A percentile compares a stretch with the other conserved stretches of the same genome.
Evolutionary conservation across 2,329 filamentous ascomycete species (phyloP).

Genomic region (Tolypocladium tundrense): DNA sequence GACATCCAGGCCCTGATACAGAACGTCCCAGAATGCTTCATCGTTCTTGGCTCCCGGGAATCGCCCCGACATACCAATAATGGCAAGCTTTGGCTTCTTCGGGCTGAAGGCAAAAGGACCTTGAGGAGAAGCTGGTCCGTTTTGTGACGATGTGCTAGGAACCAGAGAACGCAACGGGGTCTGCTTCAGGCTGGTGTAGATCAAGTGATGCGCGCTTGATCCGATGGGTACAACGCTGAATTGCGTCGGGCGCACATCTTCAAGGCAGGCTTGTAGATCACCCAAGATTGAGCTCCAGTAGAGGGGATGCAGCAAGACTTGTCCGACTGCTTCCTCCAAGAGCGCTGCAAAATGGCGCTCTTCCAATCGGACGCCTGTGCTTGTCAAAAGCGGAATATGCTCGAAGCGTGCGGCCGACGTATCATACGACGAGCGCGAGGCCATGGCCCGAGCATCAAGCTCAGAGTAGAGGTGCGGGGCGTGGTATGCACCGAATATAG

Average conservation of each 20-base stretch:
- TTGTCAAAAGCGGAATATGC: background rate
- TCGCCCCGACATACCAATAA: constrained; percentile 55
- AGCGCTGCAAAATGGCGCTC: constrained; percentile 1
- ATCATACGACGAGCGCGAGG: background rate
- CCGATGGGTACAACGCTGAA: constrained; percentile 3
- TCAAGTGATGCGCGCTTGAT: constrained; percentile 2
- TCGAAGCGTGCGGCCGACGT: background rate
- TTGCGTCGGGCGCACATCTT: background rate
- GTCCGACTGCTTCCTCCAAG: background rate
- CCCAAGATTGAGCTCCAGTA: constrained; percentile 1
- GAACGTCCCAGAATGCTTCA: constrained; percentile 53
- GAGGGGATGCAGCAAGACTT: constrained; percentile 2
- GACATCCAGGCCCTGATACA: constrained; percentile 55
- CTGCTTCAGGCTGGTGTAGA: constrained; percentile 4
- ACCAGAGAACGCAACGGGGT: constrained; percentile 22
- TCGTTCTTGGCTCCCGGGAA: constrained; percentile 50
- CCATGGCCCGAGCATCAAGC: background rate
- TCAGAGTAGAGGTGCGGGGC: constrained; percentile 3
- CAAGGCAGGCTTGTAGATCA: background rate
- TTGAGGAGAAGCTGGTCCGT: background rate
- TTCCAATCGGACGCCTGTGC: background rate
- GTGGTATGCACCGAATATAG: constrained; percentile 3
- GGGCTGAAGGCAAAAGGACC: background rate
- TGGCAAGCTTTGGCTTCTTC: constrained; percentile 28
- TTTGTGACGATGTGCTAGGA: constrained; percentile 8